Percentiles rank a stretch among this genome's conserved stretches.
Conservation (phyloP, 176 grass and related monocot species). For the Oryza meyeriana region DNA sequence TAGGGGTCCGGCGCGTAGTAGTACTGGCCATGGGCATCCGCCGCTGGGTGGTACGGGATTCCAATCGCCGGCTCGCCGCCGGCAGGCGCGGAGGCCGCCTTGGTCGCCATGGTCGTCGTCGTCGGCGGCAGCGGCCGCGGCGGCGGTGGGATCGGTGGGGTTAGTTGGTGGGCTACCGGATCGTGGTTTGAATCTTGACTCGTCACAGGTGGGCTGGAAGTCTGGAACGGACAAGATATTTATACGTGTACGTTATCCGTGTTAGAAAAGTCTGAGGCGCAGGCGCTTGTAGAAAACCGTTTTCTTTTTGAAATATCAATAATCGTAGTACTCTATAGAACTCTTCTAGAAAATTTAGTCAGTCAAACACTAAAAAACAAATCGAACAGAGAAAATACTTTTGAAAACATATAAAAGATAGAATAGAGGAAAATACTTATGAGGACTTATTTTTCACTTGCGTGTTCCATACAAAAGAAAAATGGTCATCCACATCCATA, state of each 20-base stretch:
- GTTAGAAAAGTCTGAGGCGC: no score
- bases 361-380: background rate
- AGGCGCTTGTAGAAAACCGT: no score
- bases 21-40: slow-evolving; percentile 36
- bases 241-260: background rate
- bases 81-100: slow-evolving; percentile 3
- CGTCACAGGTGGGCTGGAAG: no score
- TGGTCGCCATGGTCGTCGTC: slow-evolving; percentile 40
- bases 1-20: slow-evolving; percentile 67
- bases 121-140: slow-evolving; percentile 13
- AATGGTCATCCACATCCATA: no score
- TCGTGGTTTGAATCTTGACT: background rate
- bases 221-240: background rate
- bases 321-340: no score
- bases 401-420: no score
- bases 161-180: background rate
- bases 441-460: no score
- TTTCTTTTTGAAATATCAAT: no score
- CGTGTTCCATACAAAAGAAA: no score
- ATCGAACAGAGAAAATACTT: no score
- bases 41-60: slow-evolving; percentile 49
- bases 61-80: slow-evolving; percentile 56
- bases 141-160: background rate
- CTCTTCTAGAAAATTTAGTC: no score
- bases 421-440: background rate